These are phyloP conservation scores for Austroboletus sp. DNA, from an alignment of 1,284 basidiomycete species.

Conservation along the genomic window DNA sequence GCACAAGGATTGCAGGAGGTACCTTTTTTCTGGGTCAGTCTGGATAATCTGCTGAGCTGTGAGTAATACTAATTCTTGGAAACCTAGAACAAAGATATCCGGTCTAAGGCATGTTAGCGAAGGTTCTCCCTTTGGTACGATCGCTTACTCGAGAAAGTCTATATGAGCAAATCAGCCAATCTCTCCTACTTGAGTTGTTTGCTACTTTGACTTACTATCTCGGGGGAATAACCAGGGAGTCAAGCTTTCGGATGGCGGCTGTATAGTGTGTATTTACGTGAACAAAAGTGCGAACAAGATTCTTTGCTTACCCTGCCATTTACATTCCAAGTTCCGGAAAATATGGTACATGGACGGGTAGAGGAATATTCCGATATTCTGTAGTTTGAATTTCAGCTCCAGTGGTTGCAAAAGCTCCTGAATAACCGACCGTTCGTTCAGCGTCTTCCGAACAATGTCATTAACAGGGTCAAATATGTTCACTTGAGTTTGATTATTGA, in stretches of 20 bases:
- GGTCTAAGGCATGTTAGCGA: slow-evolving; percentile 47
- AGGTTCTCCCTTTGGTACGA: not conserved
- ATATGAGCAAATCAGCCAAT: slow-evolving; percentile 9
- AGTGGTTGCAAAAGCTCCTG: not conserved
- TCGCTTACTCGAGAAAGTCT: slow-evolving; percentile 57
- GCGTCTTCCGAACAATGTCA: slow-evolving; percentile 69
- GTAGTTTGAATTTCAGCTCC: slow-evolving; percentile 5
- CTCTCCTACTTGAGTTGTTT: not conserved
- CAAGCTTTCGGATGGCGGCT: slow-evolving; percentile 77
- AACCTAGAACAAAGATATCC: slow-evolving; percentile 86
- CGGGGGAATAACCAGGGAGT: slow-evolving; percentile 87
- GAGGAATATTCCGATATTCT: slow-evolving; percentile 85
- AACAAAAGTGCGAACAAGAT: slow-evolving; percentile 6
- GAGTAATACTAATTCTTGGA: slow-evolving; percentile 96
- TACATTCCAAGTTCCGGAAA: slow-evolving; percentile 92
- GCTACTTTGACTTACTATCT: slow-evolving; percentile 45
- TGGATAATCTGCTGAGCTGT: slow-evolving; percentile 95
- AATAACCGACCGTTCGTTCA: slow-evolving; percentile 54
- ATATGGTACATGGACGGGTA: slow-evolving; percentile 66
- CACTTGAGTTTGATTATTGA: slow-evolving; percentile 82
- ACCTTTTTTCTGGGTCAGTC: slow-evolving; percentile 92
- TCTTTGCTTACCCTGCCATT: slow-evolving; percentile 66
- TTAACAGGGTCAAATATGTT: slow-evolving; percentile 92
- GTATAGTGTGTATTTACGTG: slow-evolving; percentile 16
- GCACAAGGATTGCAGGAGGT: not conserved